Base-by-base conservation (phyloP, 1,284 basidiomycete genomes). In the Papiliotrema fonsecae region DNA sequence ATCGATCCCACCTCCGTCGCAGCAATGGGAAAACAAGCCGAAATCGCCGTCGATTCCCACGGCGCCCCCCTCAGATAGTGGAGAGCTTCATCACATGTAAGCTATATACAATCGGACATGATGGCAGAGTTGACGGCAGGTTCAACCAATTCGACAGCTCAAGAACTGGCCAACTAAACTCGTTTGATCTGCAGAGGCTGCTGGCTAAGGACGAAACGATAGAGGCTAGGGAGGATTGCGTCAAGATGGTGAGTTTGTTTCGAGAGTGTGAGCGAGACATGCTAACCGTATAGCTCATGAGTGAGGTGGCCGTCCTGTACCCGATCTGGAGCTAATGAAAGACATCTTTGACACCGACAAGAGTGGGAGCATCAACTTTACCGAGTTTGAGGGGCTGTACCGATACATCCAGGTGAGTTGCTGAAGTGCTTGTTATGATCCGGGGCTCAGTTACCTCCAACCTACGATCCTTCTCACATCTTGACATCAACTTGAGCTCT, bases 361-460 rank as follows among this genome's bases (percentile, higher is more conserved):
- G 27, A 68, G 64, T 47, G 72, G 72, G 25, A 66, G 60, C 26
- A 72, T 73, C 62, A 74, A 71, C 50, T 72, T 67, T 51, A 56
- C 64, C 53, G 72, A 74, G 54, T 74, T 74, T 52, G 72, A 74
- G 51, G 72, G 72, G n/a, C 51, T 74, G 42, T 74, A 70, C 44
- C 54, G 69, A 22, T 74, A 74, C 54, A 74, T 74, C 57, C 68
- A 72, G 58, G 70, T 66, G 49, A 44, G 67, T 39, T 16, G 27
- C 27, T 25, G n/a, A n/a, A n/a, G n/a, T n/a, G n/a, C n/a, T n/a
- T n/a, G n/a, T n/a, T n/a, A n/a, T n/a, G n/a, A n/a, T n/a, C n/a
- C n/a, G n/a, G n/a, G n/a, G n/a, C n/a, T n/a, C n/a, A n/a, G n/a
- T n/a, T n/a, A n/a, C n/a, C n/a, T n/a, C n/a, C n/a, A n/a, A n/a